These are phyloP conservation scores for Ensete ventricosum DNA, from an alignment of 176 grass and related monocot species.

Conservation along the genomic window DNA sequence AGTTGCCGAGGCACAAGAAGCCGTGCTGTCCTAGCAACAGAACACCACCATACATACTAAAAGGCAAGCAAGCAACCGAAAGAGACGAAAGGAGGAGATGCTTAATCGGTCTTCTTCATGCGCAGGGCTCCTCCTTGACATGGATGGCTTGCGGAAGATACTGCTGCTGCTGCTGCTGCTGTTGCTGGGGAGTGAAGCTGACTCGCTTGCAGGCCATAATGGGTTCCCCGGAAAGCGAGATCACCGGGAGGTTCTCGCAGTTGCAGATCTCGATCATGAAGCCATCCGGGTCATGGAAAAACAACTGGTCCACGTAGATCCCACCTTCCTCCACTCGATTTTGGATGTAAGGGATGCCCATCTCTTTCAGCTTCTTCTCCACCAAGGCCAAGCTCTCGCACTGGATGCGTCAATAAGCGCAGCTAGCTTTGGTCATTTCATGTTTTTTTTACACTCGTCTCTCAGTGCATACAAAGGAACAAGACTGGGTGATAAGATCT, in stretches of 20 bases:
- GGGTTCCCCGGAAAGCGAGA: conserved; percentile 35
- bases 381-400: conserved; percentile 58
- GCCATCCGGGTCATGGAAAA: conserved; percentile 89
- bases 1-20: no score
- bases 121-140: not conserved
- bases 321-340: conserved; percentile 55
- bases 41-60: no score
- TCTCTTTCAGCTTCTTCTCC: conserved; percentile 55
- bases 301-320: conserved; percentile 65
- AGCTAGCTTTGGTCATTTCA: no score
- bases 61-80: no score
- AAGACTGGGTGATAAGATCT: no score
- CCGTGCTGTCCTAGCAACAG: no score
- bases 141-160: conserved; percentile 1
- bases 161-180: conserved; percentile 11
- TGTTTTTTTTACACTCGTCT: no score
- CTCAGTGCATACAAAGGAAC: no score
- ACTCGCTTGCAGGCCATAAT: conserved; percentile 35
- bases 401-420: conserved; percentile 12
- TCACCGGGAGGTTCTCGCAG: conserved; percentile 62
- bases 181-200: conserved; percentile 23
- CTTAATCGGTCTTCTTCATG: no score
- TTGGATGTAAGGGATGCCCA: conserved; percentile 36
- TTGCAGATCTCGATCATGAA: conserved; percentile 92
- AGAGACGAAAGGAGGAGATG: no score